Percentiles rank a stretch among this genome's conserved stretches.
phyloP scores from a whole-genome alignment of 1,284 basidiomycete genomes.

The Butyriboletus appendiculatus region DNA sequence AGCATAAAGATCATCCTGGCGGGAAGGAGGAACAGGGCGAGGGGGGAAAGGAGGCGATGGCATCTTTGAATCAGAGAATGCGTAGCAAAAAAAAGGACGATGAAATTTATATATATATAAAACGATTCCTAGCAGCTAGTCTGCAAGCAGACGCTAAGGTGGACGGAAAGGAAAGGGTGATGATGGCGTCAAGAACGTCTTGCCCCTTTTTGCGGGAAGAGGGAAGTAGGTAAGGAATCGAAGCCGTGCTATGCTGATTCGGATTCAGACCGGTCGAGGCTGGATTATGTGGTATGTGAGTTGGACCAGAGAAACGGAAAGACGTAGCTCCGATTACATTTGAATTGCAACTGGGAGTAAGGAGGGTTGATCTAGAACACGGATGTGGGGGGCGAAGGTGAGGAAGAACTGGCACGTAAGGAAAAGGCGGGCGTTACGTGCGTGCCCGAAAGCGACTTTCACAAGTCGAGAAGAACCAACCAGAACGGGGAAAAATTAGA shows the following conservation, averaged over 20 bases:
- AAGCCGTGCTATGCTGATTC: not conserved
- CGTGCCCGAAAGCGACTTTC: slow-evolving; percentile 4
- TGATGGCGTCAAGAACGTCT: not conserved
- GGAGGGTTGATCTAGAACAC: slow-evolving; percentile 3
- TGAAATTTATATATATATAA: too few species aligned
- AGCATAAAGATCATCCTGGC: slow-evolving; percentile 7
- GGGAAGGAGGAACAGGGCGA: slow-evolving; percentile 12
- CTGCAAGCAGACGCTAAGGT: not conserved
- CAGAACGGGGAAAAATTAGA: slow-evolving; percentile 16
- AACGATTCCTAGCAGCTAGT: not conserved
- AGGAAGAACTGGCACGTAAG: not conserved
- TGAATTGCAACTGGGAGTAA: slow-evolving; percentile 10
- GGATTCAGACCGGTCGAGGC: slow-evolving; percentile 14
- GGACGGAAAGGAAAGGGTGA: slow-evolving; percentile 4
- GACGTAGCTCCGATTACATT: slow-evolving; percentile 15
- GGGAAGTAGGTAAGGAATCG: not conserved
- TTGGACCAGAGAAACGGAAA: too few species aligned
- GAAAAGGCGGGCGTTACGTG: slow-evolving; percentile 13
- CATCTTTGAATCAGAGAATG: slow-evolving; percentile 11
- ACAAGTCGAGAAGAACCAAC: not conserved
- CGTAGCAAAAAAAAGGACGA: not conserved
- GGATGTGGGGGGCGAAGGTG: not conserved
- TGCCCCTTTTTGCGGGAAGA: not conserved
- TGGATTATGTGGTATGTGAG: not conserved
- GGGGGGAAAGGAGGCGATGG: slow-evolving; percentile 22